Base-by-base conservation (phyloP, 257 asterid genomes). In the Eucommia ulmoides region DNA sequence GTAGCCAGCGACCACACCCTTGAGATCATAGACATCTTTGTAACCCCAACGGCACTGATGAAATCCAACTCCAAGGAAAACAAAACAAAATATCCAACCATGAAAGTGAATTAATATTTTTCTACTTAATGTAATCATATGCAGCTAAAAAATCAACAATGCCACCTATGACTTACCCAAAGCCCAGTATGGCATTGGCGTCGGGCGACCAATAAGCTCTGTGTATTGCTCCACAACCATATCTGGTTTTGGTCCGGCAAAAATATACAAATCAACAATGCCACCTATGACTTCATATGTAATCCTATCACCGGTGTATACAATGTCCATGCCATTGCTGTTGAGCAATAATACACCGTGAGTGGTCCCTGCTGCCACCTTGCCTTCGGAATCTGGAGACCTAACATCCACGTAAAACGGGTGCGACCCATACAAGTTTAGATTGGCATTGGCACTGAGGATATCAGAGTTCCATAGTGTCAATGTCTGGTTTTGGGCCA, bases 111-210 rank as follows among this genome's bases (percentile, higher is more conserved):
- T n/a, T n/a, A n/a, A n/a, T n/a, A n/a, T n/a, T n/a, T n/a, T n/a
- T n/a, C n/a, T n/a, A n/a, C n/a, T n/a, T n/a, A n/a, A n/a, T n/a
- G n/a, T n/a, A n/a, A n/a, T n/a, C n/a, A n/a, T n/a, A n/a, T n/a
- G n/a, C n/a, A n/a, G n/a, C n/a, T n/a, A n/a, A n/a, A n/a, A n/a
- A n/a, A n/a, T n/a, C n/a, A n/a, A n/a, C 38, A 6, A 5, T 29
- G 7, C 38, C 38, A 29, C 38, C 38, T 5, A 29, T 29, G 38
- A 29, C 38, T 75, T 53, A 84, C 95, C 95, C 14, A 88, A 82
- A 49, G 95, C 73, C 97, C 97, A 88, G 61, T 88, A 84, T 9
- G 97, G 95, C 93, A 88, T 78, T 3, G 93, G 73, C 3, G 94
- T 80, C 20, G 97, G 97, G 51, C 94, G 89, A 3, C 97, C 97